phyloP scores from a whole-genome alignment of 805 yeast genomes.

The Komagataella pseudopastoris region DNA sequence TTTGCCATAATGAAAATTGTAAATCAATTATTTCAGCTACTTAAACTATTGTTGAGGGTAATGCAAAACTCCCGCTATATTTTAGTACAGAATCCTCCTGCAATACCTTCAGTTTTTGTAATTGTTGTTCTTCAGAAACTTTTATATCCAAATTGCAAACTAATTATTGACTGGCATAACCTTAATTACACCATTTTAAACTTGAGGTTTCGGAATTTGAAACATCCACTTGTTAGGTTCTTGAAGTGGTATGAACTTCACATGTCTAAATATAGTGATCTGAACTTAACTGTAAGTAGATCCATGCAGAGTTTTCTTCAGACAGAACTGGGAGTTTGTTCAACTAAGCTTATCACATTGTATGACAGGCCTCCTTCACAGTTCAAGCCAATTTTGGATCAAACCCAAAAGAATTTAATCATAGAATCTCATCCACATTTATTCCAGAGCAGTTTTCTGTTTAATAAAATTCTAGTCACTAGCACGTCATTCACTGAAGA shows the following conservation, averaged over 20 bases:
- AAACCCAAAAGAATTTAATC: constrained; percentile 15
- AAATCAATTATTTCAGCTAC: constrained; percentile 35
- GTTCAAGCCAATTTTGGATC: constrained; percentile 37
- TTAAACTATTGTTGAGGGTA: constrained; percentile 32
- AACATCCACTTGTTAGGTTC: constrained; percentile 49
- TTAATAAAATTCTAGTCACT: constrained; percentile 58
- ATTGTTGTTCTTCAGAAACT: constrained; percentile 38
- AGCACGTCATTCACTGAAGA: constrained; percentile 95
- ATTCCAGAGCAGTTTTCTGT: constrained; percentile 12
- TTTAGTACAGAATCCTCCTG: constrained; percentile 86
- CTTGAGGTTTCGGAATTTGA: constrained; percentile 36
- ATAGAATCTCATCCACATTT: constrained; percentile 20
- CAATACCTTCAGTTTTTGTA: constrained; percentile 67
- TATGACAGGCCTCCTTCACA: constrained; percentile 76
- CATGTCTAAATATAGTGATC: constrained; percentile 51
- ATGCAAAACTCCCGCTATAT: constrained; percentile 58
- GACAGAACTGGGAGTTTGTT: constrained; percentile 36
- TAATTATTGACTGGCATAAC: constrained; percentile 94
- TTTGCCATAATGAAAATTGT: constrained; percentile 50
- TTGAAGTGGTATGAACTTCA: constrained; percentile 49
- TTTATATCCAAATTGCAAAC: constrained; percentile 31
- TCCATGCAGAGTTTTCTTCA: constrained; percentile 53
- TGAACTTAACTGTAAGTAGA: constrained; percentile 70
- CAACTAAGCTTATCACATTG: constrained; percentile 43
- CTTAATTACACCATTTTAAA: constrained; percentile 75